phyloP scores from a whole-genome alignment of 805 yeast genomes.

The Cyberlindnera veronae region DNA sequence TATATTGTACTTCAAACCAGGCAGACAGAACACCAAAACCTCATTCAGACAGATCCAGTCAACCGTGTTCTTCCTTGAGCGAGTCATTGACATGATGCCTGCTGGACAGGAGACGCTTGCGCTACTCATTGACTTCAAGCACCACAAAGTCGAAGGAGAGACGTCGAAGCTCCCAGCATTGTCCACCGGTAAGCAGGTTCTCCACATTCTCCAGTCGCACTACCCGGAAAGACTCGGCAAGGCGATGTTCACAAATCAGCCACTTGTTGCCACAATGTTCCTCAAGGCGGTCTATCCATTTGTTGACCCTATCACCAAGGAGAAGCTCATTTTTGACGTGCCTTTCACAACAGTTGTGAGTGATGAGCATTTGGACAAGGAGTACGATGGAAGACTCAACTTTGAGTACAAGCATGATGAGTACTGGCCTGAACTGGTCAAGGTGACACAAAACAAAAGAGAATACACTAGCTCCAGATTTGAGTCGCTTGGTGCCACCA shows the following conservation, averaged over 20 bases:
- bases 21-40: slow-evolving; percentile 92
- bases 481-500: slow-evolving; percentile 59
- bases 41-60: slow-evolving; percentile 93
- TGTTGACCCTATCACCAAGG: slow-evolving; percentile 92
- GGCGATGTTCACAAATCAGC: slow-evolving; percentile 88
- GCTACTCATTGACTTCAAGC: slow-evolving; percentile 85
- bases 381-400: slow-evolving; percentile 81
- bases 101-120: slow-evolving; percentile 94
- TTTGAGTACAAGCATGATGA: slow-evolving; percentile 76
- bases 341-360: slow-evolving; percentile 86
- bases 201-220: slow-evolving; percentile 92
- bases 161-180: slow-evolving; percentile 74
- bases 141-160: slow-evolving; percentile 45
- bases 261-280: slow-evolving; percentile 91
- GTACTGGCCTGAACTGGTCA: slow-evolving; percentile 73
- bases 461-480: slow-evolving; percentile 65
- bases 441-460: slow-evolving; percentile 58
- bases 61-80: slow-evolving; percentile 86
- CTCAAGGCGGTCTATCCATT: slow-evolving; percentile 86
- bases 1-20: slow-evolving; percentile 87
- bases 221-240: slow-evolving; percentile 96
- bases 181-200: slow-evolving; percentile 83
- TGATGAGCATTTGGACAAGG: slow-evolving; percentile 70
- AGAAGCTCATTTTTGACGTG: slow-evolving; percentile 87
- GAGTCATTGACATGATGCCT: slow-evolving; percentile 93